These are phyloP conservation scores for Leishmania mexicana DNA, from an alignment of 208 protist species.

Conservation along the genomic window DNA sequence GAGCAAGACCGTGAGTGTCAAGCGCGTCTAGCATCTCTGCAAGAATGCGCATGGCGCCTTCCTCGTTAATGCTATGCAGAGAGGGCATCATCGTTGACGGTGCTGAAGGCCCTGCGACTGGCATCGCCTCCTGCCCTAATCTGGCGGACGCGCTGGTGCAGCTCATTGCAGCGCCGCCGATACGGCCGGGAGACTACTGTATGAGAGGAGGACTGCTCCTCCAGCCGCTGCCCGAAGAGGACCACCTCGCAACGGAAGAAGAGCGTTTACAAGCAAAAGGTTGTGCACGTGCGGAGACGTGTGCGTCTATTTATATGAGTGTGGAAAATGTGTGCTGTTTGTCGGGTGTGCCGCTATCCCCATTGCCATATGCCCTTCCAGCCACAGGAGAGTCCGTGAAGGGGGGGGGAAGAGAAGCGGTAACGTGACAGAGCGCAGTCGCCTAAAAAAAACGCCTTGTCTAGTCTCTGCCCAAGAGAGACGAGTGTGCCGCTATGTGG, in stretches of 20 bases:
- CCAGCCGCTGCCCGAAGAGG: background rate
- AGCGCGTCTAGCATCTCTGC: slow-evolving; percentile 33
- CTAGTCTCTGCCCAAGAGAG: background rate
- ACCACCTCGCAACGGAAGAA: background rate
- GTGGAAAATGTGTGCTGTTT: background rate
- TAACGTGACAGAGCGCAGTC: background rate
- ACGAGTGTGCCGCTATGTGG: background rate
- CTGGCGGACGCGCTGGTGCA: background rate
- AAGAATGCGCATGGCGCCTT: slow-evolving; percentile 12
- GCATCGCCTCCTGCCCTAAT: too few relatives aligned
- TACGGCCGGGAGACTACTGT: background rate
- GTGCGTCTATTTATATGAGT: background rate
- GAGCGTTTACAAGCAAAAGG: background rate
- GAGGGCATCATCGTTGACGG: background rate
- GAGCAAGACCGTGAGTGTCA: background rate
- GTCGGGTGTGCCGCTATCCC: background rate
- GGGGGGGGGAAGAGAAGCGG: background rate
- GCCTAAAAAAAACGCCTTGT: background rate
- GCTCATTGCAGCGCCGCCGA: slow-evolving; percentile 20
- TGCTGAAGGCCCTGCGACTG: background rate
- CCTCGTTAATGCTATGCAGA: slow-evolving; percentile 8
- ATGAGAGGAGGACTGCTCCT: too few relatives aligned
- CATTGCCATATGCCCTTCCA: background rate
- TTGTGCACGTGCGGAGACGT: background rate
- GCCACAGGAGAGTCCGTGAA: background rate